Conservation (phyloP, 1,284 basidiomycete genomes). For the Pseudomicrostroma phylloplanum region DNA sequence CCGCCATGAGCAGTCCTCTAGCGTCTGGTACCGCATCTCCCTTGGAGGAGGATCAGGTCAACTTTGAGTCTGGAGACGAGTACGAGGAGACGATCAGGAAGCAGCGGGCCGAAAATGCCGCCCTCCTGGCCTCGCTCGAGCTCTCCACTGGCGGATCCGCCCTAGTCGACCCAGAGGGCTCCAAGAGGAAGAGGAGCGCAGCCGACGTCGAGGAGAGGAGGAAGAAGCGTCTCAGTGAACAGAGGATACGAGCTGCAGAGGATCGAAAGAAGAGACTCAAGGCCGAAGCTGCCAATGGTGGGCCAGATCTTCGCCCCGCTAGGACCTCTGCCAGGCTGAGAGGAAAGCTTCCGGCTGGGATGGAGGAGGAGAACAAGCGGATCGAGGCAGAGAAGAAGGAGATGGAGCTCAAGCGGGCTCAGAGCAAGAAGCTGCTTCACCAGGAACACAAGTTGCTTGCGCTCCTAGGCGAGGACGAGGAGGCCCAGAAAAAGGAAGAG, state of each 20-base stretch:
- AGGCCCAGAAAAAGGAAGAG: constrained; percentile 12
- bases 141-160: background rate
- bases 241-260: background rate
- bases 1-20: background rate
- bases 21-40: background rate
- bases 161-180: background rate
- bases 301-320: background rate
- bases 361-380: constrained; percentile 9
- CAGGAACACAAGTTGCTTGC: constrained; percentile 27
- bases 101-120: constrained; percentile 6
- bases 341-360: background rate
- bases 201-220: background rate
- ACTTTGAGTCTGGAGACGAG: constrained; percentile 6
- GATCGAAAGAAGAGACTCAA: constrained; percentile 14
- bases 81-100: constrained; percentile 3
- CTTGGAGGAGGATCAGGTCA: background rate
- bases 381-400: constrained; percentile 26
- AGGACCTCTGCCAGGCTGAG: background rate
- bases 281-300: constrained; percentile 22
- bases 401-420: constrained; percentile 12
- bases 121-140: background rate
- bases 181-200: background rate
- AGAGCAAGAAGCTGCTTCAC: constrained; percentile 29
- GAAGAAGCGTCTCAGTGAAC: background rate
- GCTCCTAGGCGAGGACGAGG: constrained; percentile 19